Base-by-base conservation (phyloP, 768 basidiomycete species). In the Clavaria fumosa region DNA sequence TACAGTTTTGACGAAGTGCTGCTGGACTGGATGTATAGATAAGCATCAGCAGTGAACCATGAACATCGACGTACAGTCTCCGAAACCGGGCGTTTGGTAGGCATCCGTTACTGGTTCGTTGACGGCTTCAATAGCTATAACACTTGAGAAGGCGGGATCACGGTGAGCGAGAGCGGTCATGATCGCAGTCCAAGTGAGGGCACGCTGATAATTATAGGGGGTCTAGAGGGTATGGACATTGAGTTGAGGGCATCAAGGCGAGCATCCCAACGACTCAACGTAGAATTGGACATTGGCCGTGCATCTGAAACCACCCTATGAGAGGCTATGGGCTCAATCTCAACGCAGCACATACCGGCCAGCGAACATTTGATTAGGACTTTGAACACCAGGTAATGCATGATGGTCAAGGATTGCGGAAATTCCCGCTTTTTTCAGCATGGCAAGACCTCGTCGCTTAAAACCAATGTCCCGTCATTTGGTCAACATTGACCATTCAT, bases 61-160 rank as follows among this genome's bases (percentile, higher is more conserved):
- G 23, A 27, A 20, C 38, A 27, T 10, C 10, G 45, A 49, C 73
- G 38, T 50, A 83, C 81, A 86, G 28, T 64, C 60, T 17, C 80
- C 81, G 31, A 78, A 74, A 20, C 63, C 70, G 0, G 83, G 81
- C 1, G 83, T 85, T 43, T 63, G 53, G 12, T 39, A 50, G 5
- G 79, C 78, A 47, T 86, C 57, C 77, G 73, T 78, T 47, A 81
- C 71, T 0, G 78, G 78, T 41, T 86, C 83, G 43, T 86, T 86
- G 19, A 78, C 62, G 1, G 83, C 83, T 46, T 86, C 69, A 21
- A 86, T 76, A 1, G 77, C 61, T 30, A 77, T 74, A 12, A 78
- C 80, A 22, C 61, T 70, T 12, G 46, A 56, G 48, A 86, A 86
- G 27, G 60, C 57, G 4, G 80, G 65, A 49, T 84, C 75, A 23